These are phyloP conservation scores for Astrephomene gubernaculifera DNA, from an alignment of 139 green algal genomes.

Conservation along the genomic window DNA sequence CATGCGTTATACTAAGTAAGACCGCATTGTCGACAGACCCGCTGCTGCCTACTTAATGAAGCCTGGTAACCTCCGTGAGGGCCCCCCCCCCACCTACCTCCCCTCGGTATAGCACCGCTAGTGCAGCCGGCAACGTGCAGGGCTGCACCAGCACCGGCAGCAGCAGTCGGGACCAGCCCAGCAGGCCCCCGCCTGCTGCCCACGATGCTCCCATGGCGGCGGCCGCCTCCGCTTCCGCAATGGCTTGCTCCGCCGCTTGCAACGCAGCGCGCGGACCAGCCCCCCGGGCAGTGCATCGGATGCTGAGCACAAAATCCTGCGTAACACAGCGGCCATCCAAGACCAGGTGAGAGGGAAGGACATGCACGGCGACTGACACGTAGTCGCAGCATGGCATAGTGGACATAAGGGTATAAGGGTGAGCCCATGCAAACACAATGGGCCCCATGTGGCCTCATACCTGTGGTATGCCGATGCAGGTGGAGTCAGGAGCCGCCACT, in stretches of 20 bases:
- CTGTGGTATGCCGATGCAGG: slow-evolving; percentile 2
- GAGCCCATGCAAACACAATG: too few relatives aligned
- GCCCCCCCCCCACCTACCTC: slow-evolving; percentile 44
- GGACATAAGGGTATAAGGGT: too few relatives aligned
- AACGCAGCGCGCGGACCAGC: neutral
- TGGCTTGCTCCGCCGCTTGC: neutral
- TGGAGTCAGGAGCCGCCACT: neutral
- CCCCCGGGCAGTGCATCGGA: slow-evolving; percentile 2
- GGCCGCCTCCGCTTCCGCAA: neutral
- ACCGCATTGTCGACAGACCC: too few relatives aligned
- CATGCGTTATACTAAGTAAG: too few relatives aligned
- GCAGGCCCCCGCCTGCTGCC: neutral
- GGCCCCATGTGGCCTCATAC: neutral
- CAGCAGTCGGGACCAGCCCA: slow-evolving; percentile 16
- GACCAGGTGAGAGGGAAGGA: too few relatives aligned
- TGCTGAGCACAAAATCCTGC: slow-evolving; percentile 1
- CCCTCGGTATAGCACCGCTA: slow-evolving; percentile 48
- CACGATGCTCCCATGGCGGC: neutral
- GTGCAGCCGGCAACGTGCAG: slow-evolving; percentile 47
- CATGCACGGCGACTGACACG: too few relatives aligned
- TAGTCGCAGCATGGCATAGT: too few relatives aligned
- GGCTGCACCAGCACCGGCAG: slow-evolving; percentile 60
- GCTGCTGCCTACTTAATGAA: too few relatives aligned
- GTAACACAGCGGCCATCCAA: too few relatives aligned
- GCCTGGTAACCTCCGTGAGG: too few relatives aligned